Base-by-base conservation (phyloP, 495 filamentous ascomycete genomes). In the Annulohypoxylon bovei region DNA sequence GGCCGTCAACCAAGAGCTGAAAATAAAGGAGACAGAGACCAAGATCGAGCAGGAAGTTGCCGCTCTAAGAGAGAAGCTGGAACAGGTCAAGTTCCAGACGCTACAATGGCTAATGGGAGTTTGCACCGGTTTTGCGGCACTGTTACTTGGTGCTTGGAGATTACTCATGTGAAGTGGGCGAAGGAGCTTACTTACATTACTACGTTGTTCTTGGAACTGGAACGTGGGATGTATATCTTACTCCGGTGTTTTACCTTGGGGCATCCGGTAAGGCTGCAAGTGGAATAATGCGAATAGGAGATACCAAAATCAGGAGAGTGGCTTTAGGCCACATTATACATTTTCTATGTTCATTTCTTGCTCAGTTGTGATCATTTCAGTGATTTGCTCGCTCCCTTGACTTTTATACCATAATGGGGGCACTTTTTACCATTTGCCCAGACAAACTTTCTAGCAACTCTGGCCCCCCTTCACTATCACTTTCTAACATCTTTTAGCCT, bases 101-200 rank as follows among this genome's bases (percentile, higher is more conserved):
- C 78, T 99, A 76, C 96, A 98, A 82, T 99, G 95, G 95, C 83
- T 99, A 33, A 97, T 98, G 90, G 95, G 95, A 78, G 95, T 99
- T 62, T 97, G 93, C 75, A 98, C 95, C 0, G 82, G 86, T 74
- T 97, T 96, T 44, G 94, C 95, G 40, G 95, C 95, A 62, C 80
- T 99, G 79, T 86, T 98, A 80, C 84, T 98, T 76, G 95, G 95
- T 93, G 94, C 93, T 76, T 98, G 95, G 95, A 88, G 95, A 71
- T 82, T 98, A 78, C 89, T 98, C 66, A 87, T 88, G 85, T 88
- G 62, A 79, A 35, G 22, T 25, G 25, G 33, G 22, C 27, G 18
- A 23, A 23, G 23, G 9, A 8, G 8, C 14, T 61, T 16, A 28
- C 22, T 35, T 35, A 20, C 33, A 4, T 37, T 12, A 32, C n/a